Percentiles rank a stretch among this genome's conserved stretches.
These are phyloP conservation scores for Rhododendron ferrugineum DNA, from an alignment of 148 eudicot species.

Conservation along the genomic window DNA sequence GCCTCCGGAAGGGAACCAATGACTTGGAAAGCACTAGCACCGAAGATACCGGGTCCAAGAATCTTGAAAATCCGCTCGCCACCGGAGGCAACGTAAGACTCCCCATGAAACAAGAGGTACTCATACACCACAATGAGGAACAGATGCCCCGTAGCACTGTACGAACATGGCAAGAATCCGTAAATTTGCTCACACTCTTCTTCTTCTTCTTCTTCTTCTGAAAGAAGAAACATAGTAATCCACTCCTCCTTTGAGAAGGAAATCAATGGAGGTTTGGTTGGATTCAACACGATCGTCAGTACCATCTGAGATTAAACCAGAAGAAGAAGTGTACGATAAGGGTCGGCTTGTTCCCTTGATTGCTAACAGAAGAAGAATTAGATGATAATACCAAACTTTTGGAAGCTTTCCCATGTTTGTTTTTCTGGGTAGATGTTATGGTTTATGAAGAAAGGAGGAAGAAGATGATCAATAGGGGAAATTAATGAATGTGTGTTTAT, in stretches of 20 bases:
- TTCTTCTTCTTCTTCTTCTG: not conserved
- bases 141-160: constrained; percentile 20
- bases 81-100: constrained; percentile 26
- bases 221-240: not conserved
- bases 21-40: constrained; percentile 68
- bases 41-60: constrained; percentile 85
- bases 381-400: not conserved
- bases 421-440: not conserved
- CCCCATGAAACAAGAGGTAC: constrained; percentile 26
- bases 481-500: not conserved
- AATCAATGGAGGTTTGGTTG: not conserved
- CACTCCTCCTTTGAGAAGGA: not conserved
- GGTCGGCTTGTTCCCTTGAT: not conserved
- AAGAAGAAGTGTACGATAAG: not conserved
- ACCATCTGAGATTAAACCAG: constrained; percentile 17
- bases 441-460: not conserved
- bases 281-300: not conserved
- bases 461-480: not conserved
- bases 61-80: constrained; percentile 79
- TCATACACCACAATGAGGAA: constrained; percentile 36
- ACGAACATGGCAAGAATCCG: constrained; percentile 34
- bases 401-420: not conserved
- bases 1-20: constrained; percentile 97
- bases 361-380: not conserved
- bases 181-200: constrained; percentile 28